Base-by-base conservation (phyloP, 2,329 filamentous ascomycete species). In the Ophiostoma ulmi region DNA sequence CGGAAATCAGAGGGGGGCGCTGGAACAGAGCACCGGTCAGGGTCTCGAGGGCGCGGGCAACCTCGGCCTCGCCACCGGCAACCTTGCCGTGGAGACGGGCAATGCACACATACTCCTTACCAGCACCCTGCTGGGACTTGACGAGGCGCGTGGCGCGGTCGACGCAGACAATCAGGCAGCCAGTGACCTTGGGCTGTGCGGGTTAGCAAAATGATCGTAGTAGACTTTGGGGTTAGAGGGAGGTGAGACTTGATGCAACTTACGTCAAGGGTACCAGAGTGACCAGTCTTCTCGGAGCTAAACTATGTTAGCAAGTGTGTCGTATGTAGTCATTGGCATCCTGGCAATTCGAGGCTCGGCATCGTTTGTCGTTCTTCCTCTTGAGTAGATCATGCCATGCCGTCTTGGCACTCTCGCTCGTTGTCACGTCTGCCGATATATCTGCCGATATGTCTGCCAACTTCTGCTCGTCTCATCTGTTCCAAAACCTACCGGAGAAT, bases 31-130 rank as follows among this genome's bases (percentile, higher is more conserved):
- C 94, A 82, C 95, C 95, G 70, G 94, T 98, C 78, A 99, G 86
- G 70, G 93, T 97, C 87, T 99, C 95, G 71, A 99, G 88, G 72
- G 94, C 95, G 77, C 94, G 91, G 72, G 92, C 90, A 78, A 99
- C 94, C 81, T 97, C 94, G 63, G 92, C 89, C 85, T 97, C 91
- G 76, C 94, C 94, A 75, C 94, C 95, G 69, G 94, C 92, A 70
- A 99, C 87, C 83, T 94, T 97, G 83, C 97, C 94, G 83, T 99
- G 95, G 74, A 99, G 87, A 77, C 95, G 89, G 77, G 98, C 93
- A 73, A 99, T 93, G 78, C 91, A 94, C 70, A 98, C 94, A 80
- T 99, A 99, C 84, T 99, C 95, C 85, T 99, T 99, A 87, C 95
- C 95, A 73, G 95, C 95, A 78, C 94, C 94, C 83, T 99, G 95